Evolutionary conservation across 192 early-diverging fungal genomes (phyloP).

Genomic region (Coemansia sp.): DNA sequence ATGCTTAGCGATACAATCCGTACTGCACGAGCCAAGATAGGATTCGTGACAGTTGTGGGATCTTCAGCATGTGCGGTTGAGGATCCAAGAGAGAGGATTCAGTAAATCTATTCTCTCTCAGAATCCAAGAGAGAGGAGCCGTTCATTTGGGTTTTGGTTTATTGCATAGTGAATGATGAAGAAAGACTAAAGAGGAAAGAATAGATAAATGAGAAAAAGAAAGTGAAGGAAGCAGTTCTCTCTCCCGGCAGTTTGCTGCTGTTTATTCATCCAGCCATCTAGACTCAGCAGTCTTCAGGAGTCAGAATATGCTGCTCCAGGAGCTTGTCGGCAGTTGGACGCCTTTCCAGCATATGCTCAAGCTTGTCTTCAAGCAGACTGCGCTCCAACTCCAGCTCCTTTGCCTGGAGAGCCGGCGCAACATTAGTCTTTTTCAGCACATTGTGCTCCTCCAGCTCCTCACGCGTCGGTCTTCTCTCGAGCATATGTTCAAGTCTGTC

Average conservation of each 20-base stretch:
- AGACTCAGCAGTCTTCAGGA: conserved; percentile 3
- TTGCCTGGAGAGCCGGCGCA: conserved; percentile 42
- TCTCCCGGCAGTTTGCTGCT: background rate
- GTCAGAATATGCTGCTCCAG: conserved; percentile 63
- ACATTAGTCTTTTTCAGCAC: conserved; percentile 57
- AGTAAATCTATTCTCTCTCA: too few species aligned
- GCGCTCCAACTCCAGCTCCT: conserved; percentile 31
- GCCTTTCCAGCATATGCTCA: conserved; percentile 59
- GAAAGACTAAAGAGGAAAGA: conserved; percentile 2
- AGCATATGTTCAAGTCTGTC: conserved; percentile 60
- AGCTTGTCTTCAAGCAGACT: conserved; percentile 55
- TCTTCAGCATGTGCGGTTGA: too few species aligned
- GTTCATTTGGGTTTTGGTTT: background rate
- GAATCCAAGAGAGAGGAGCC: background rate
- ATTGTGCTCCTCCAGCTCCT: conserved; percentile 60
- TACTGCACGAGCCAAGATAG: too few species aligned
- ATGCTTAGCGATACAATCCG: too few species aligned
- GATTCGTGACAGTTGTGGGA: too few species aligned
- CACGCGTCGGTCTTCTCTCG: conserved; percentile 58
- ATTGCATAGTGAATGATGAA: background rate
- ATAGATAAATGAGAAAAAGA: background rate
- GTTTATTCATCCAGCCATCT: background rate
- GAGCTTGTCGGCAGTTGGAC: conserved; percentile 59
- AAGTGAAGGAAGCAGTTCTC: background rate
- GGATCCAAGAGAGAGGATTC: background rate